A percentile compares a stretch with the other conserved stretches of the same genome.
Evolutionary conservation across 345 rosid genomes (phyloP).

Genomic region (Populus davidiana): DNA sequence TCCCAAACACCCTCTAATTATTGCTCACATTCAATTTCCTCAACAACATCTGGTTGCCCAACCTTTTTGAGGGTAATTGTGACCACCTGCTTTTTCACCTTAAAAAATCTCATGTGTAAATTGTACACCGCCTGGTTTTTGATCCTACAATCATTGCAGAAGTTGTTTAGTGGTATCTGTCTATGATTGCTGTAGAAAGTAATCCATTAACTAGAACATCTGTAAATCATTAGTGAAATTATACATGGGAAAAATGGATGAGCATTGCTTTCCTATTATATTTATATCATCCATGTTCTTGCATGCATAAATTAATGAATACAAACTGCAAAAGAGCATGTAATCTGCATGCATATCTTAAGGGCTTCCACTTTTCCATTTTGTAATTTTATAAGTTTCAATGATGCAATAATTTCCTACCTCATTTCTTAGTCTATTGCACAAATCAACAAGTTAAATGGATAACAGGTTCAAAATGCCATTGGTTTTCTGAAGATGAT

Average conservation of each 20-base stretch:
- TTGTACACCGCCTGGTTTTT: neutral
- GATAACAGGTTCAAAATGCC: conserved; percentile 88
- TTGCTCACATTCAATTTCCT: neutral
- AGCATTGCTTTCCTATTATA: neutral
- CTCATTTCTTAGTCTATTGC: conserved; percentile 1
- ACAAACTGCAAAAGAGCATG: neutral
- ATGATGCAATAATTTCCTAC: neutral
- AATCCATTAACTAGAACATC: neutral
- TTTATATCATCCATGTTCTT: neutral
- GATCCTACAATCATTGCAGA: neutral
- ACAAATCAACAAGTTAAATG: conserved; percentile 8
- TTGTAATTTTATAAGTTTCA: neutral
- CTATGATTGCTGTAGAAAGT: neutral
- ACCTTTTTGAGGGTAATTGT: neutral
- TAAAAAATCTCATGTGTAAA: neutral
- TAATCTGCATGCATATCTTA: neutral
- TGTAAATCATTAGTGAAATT: neutral
- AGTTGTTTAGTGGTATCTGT: neutral
- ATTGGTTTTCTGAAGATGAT: conserved; percentile 86
- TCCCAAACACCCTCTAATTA: no score
- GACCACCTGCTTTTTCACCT: neutral
- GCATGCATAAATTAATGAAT: neutral
- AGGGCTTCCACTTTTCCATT: neutral
- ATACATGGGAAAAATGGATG: neutral
- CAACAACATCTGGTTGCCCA: neutral